phyloP scores from a whole-genome alignment of 805 yeast genomes.

The Myxozyma nipponensis region DNA sequence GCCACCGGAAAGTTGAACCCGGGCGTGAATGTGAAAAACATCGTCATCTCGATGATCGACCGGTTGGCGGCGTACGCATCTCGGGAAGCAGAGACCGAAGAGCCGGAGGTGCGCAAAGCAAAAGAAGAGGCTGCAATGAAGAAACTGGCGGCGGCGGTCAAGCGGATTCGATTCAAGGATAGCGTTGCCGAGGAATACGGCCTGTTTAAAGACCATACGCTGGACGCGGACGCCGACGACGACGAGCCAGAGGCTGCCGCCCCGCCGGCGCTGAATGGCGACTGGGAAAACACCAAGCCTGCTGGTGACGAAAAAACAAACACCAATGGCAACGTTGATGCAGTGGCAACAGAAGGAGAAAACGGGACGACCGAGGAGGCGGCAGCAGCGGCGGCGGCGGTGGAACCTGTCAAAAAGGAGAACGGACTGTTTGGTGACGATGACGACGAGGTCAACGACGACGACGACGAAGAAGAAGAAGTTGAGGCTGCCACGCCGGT shows the following conservation, averaged over 20 bases:
- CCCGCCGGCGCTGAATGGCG: constrained; percentile 25
- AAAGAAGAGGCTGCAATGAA: constrained; percentile 21
- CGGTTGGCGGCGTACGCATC: constrained; percentile 57
- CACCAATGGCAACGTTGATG: constrained; percentile 1
- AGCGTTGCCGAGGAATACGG: constrained; percentile 27
- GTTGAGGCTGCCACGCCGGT: constrained; percentile 9
- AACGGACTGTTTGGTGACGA: constrained; percentile 3
- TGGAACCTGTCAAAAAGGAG: neutral
- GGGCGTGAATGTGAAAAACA: constrained; percentile 59
- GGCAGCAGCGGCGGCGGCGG: constrained; percentile 10
- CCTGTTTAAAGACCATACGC: constrained; percentile 19
- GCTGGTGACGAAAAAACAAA: constrained; percentile 11
- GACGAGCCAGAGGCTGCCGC: constrained; percentile 9
- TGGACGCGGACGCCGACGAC: constrained; percentile 21
- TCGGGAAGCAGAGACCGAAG: constrained; percentile 39
- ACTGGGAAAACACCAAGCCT: constrained; percentile 23
- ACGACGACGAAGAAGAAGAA: constrained; percentile 17
- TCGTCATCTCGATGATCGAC: constrained; percentile 64
- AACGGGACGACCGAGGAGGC: no score
- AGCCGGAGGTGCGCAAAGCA: constrained; percentile 25
- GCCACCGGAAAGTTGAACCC: constrained; percentile 68
- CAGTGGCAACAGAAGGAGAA: constrained; percentile 11
- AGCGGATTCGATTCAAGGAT: constrained; percentile 25
- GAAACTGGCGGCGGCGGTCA: constrained; percentile 26
- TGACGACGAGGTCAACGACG: constrained; percentile 18